Evolutionary conservation across 768 basidiomycete species (phyloP).

Genomic region (Naganishia vaughanmartiniae): DNA sequence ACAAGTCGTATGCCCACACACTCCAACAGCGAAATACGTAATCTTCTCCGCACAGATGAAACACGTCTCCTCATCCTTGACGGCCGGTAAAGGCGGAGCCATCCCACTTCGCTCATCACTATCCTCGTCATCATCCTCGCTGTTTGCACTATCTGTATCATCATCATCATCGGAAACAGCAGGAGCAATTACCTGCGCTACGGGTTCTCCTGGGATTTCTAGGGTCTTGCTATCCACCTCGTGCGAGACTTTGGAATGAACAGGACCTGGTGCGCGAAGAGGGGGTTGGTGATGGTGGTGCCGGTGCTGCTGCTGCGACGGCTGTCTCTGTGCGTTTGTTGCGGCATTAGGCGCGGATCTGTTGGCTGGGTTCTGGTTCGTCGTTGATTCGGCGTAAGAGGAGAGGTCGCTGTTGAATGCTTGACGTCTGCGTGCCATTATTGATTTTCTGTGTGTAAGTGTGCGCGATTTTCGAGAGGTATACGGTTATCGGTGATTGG

Average conservation of each 20-base stretch:
- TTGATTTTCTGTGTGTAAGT: not conserved
- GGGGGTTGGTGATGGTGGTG: not conserved
- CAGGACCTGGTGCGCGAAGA: not conserved
- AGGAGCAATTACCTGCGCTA: constrained; percentile 15
- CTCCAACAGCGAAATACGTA: constrained; percentile 81
- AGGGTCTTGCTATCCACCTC: constrained; percentile 13
- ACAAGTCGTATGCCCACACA: constrained; percentile 92
- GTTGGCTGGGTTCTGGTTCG: constrained; percentile 20
- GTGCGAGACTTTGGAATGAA: constrained; percentile 5
- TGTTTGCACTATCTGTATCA: not conserved
- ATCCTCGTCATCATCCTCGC: not conserved
- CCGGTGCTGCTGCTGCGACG: not conserved
- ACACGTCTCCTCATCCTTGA: constrained; percentile 56
- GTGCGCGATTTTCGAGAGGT: not conserved
- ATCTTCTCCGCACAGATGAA: constrained; percentile 95
- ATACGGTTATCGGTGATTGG: not conserved
- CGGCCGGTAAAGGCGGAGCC: constrained; percentile 27
- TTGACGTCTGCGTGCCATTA: constrained; percentile 29
- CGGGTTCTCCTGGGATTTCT: constrained; percentile 2
- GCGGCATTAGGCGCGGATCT: constrained; percentile 16
- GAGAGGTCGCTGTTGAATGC: constrained; percentile 25
- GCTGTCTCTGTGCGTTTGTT: no score
- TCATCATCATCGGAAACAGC: not conserved
- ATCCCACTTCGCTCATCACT: constrained; percentile 26
- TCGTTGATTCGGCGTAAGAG: constrained; percentile 7